Base-by-base conservation (phyloP, 139 green algal species). In the Tetraselmis chui region DNA sequence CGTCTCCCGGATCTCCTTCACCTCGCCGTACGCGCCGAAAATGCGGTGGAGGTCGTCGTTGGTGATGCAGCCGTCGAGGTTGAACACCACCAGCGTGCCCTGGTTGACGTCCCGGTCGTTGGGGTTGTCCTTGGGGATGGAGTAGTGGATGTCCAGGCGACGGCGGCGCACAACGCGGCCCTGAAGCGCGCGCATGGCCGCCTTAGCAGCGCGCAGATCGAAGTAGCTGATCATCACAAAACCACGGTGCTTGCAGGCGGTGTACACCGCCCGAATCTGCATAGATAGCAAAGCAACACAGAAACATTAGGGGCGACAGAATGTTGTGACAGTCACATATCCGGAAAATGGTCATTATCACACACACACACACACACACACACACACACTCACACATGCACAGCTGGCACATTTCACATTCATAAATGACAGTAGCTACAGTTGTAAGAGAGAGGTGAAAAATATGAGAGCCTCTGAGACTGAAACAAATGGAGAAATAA, bases 221-320 rank as follows among this genome's bases (percentile, higher is more conserved):
- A 84, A 90, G 79, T 88, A 90, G 1, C 82, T 86, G 18, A 90
- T 86, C 86, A 90, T 90, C 23, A 90, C 87, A 80, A 90, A 90
- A 23, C 87, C 87, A 59, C 87, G 82, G 77, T 90, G 85, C 86
- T 90, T 90, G 75, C 83, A 90, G 28, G 87, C 86, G 23, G 82
- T 86, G 82, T 90, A 90, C 59, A 90, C 28, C 23, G 74, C 75
- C 31, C 87, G 87, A 28, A 90, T 84, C 26, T 81, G 74, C 1
- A 83, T 86, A n/a, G n/a, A n/a, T n/a, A n/a, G n/a, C n/a, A n/a
- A n/a, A n/a, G n/a, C n/a, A n/a, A n/a, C n/a, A n/a, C n/a, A n/a
- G n/a, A n/a, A n/a, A n/a, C n/a, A n/a, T n/a, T n/a, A n/a, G n/a
- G n/a, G n/a, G n/a, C n/a, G n/a, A n/a, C n/a, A n/a, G n/a, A n/a